These are phyloP conservation scores for Trichoderma hamatum DNA, from an alignment of 2,329 filamentous ascomycete species.

Conservation along the genomic window DNA sequence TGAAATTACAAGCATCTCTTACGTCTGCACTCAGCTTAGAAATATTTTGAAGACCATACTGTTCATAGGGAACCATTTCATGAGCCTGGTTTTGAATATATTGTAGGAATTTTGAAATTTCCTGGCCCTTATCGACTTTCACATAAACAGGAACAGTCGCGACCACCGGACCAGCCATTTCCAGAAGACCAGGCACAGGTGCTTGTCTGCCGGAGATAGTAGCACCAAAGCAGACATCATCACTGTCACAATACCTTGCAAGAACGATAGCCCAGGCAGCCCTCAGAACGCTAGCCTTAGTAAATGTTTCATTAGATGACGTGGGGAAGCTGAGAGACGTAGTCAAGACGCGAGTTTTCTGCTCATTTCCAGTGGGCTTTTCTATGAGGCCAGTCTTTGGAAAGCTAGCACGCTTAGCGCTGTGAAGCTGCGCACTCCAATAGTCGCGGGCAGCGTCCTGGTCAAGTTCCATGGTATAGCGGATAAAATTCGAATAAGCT, in stretches of 20 bases:
- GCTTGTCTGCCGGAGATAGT: slow-evolving; percentile 38
- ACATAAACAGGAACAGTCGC: slow-evolving; percentile 37
- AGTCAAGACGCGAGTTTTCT: neutral
- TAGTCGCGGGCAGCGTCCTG: neutral
- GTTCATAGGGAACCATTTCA: slow-evolving; percentile 29
- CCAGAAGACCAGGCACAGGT: slow-evolving; percentile 33
- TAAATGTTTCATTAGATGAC: slow-evolving; percentile 14
- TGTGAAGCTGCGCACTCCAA: slow-evolving; percentile 20
- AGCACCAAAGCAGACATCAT: slow-evolving; percentile 36
- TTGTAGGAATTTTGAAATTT: slow-evolving; percentile 29
- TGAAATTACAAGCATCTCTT: slow-evolving; percentile 34
- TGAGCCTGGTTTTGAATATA: slow-evolving; percentile 14
- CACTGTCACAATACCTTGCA: slow-evolving; percentile 29
- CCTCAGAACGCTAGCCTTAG: slow-evolving; percentile 31
- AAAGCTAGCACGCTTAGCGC: slow-evolving; percentile 22
- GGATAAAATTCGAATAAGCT: slow-evolving; percentile 28
- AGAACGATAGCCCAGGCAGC: slow-evolving; percentile 36
- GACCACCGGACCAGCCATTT: slow-evolving; percentile 38
- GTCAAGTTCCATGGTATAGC: slow-evolving; percentile 21
- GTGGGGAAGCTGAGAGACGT: slow-evolving; percentile 4
- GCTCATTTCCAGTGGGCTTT: neutral
- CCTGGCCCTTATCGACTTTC: slow-evolving; percentile 11
- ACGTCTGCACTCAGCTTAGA: slow-evolving; percentile 26
- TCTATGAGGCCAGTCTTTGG: neutral
- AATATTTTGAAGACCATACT: slow-evolving; percentile 33